Evolutionary conservation across 2,329 filamentous ascomycete genomes (phyloP).

Genomic region (Ceratocystis albifundus): DNA sequence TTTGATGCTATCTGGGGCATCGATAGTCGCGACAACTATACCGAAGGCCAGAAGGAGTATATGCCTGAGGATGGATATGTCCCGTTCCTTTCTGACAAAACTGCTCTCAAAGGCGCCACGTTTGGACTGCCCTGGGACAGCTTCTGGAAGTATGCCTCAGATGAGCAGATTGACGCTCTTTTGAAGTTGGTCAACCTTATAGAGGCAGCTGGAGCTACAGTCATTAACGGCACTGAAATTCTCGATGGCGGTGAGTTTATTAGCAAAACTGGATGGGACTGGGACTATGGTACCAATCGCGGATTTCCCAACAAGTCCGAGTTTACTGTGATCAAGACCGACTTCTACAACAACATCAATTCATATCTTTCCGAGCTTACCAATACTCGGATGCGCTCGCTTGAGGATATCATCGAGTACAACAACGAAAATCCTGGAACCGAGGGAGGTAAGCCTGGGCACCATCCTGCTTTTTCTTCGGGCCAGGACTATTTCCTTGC

Average conservation of each 20-base stretch:
- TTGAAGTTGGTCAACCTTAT: conserved; percentile 36
- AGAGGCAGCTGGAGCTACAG: conserved; percentile 48
- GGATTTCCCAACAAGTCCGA: conserved; percentile 61
- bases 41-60: conserved; percentile 42
- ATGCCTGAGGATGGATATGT: conserved; percentile 47
- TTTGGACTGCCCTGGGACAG: conserved; percentile 63
- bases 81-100: conserved; percentile 43
- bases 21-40: conserved; percentile 55
- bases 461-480: conserved; percentile 51
- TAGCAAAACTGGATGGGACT: conserved; percentile 59
- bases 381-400: conserved; percentile 47
- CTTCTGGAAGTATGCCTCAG: conserved; percentile 54
- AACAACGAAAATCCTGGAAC: conserved; percentile 52
- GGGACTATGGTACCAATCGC: conserved; percentile 52
- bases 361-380: conserved; percentile 50
- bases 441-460: conserved; percentile 51
- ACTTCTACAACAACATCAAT: conserved; percentile 53
- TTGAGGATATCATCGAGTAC: conserved; percentile 56
- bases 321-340: conserved; percentile 60
- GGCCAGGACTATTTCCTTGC: conserved; percentile 62
- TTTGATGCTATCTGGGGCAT: conserved; percentile 58
- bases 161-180: conserved; percentile 44
- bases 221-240: conserved; percentile 60
- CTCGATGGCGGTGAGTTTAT: conserved; percentile 51
- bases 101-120: conserved; percentile 46